A percentile compares a stretch with the other conserved stretches of the same genome.
Evolutionary conservation across 1,139 yeast species (phyloP).

Genomic region (Pneumocystis carinii): DNA sequence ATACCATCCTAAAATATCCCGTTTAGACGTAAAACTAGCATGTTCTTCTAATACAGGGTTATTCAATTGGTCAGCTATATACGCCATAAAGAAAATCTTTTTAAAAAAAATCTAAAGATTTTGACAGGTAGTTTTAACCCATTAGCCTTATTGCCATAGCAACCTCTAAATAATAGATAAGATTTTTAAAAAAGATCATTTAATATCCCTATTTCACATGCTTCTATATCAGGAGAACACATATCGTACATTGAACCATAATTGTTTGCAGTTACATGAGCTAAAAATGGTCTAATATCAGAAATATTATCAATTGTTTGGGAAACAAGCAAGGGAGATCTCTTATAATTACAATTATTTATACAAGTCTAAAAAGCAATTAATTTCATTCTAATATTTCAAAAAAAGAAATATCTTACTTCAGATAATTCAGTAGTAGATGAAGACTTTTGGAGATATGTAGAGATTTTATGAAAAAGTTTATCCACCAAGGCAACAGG

Average conservation of each 20-base stretch:
- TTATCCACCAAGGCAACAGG: slow-evolving; percentile 29
- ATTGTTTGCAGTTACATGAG: slow-evolving; percentile 51
- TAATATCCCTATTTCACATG: slow-evolving; percentile 40
- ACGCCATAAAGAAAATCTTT: neutral
- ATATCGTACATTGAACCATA: slow-evolving; percentile 60
- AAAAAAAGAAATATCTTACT: neutral
- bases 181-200: slow-evolving; percentile 34
- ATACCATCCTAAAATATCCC: slow-evolving; percentile 1
- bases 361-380: neutral
- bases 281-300: slow-evolving; percentile 52
- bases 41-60: neutral
- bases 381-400: neutral
- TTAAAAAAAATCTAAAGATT: neutral
- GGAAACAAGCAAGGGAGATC: slow-evolving; percentile 14
- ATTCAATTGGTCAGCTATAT: neutral
- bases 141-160: neutral
- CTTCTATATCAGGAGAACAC: slow-evolving; percentile 32
- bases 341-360: slow-evolving; percentile 3
- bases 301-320: slow-evolving; percentile 31
- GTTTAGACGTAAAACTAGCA: neutral
- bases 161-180: neutral
- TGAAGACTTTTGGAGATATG: slow-evolving; percentile 11
- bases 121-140: neutral
- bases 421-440: neutral
- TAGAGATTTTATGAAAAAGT: slow-evolving; percentile 18